Evolutionary conservation across 768 basidiomycete genomes (phyloP).

Genomic region (Collybiopsis luxurians): DNA sequence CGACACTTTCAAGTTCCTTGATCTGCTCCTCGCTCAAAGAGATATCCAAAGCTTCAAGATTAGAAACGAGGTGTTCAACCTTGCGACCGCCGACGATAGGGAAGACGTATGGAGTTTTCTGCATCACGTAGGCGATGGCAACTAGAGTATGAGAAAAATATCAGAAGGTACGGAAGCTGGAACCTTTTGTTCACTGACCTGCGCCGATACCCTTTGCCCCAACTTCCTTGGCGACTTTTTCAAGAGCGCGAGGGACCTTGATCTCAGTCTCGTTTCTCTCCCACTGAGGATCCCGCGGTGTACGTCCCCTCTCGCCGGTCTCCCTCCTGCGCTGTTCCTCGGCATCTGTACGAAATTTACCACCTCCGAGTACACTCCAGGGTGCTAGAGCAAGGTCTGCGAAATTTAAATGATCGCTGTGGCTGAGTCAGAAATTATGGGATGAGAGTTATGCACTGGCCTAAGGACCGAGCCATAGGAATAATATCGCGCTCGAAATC

Average conservation of each 20-base stretch:
- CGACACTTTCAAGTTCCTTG: constrained; percentile 28
- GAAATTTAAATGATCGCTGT: too few relatives aligned
- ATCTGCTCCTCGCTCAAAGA: constrained; percentile 35
- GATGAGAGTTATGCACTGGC: not conserved
- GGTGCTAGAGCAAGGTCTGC: constrained; percentile 26
- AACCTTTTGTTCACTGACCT: not conserved
- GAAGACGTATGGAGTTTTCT: constrained; percentile 8
- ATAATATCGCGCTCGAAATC: constrained; percentile 44
- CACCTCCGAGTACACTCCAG: constrained; percentile 25
- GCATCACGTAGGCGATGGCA: constrained; percentile 41
- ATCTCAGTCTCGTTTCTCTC: constrained; percentile 30
- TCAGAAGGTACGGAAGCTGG: too few relatives aligned
- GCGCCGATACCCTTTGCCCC: constrained; percentile 29
- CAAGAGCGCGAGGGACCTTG: constrained; percentile 30
- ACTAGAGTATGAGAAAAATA: constrained; percentile 21
- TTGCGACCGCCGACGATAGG: constrained; percentile 29
- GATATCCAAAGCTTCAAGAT: constrained; percentile 38
- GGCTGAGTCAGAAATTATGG: too few relatives aligned
- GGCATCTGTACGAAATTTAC: constrained; percentile 54
- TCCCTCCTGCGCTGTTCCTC: constrained; percentile 4
- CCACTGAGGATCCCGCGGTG: constrained; percentile 23
- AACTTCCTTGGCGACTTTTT: constrained; percentile 37
- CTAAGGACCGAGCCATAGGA: constrained; percentile 22
- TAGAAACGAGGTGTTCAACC: constrained; percentile 35
- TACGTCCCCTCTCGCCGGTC: constrained; percentile 38